These are phyloP conservation scores for Coleophoma eucalyptorum DNA, from an alignment of 2,329 filamentous ascomycete species.

Conservation along the genomic window DNA sequence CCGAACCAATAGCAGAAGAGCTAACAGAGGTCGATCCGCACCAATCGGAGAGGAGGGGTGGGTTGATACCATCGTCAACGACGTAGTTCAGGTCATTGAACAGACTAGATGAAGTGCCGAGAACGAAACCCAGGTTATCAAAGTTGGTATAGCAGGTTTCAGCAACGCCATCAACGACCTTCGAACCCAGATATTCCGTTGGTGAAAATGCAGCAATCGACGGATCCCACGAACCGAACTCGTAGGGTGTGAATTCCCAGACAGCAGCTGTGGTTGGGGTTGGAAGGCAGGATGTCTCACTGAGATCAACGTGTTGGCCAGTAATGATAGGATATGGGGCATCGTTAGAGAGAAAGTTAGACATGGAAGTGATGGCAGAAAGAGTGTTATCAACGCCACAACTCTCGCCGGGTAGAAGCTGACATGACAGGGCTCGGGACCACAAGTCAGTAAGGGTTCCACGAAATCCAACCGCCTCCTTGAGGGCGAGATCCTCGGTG, in stretches of 20 bases:
- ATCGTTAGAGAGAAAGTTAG: constrained; percentile 6
- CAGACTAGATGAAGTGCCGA: constrained; percentile 37
- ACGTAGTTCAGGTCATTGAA: constrained; percentile 26
- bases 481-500: constrained; percentile 12
- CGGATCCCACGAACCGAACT: constrained; percentile 40
- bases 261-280: constrained; percentile 25
- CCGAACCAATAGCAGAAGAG: neutral
- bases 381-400: constrained; percentile 5
- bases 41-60: constrained; percentile 6
- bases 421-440: constrained; percentile 7
- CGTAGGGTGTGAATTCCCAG: constrained; percentile 41
- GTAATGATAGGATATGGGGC: constrained; percentile 17
- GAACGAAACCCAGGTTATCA: constrained; percentile 41
- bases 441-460: constrained; percentile 11
- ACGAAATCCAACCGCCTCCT: constrained; percentile 22
- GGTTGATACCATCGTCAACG: constrained; percentile 11
- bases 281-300: constrained; percentile 10
- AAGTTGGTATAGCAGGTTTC: constrained; percentile 41
- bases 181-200: constrained; percentile 36
- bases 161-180: constrained; percentile 24
- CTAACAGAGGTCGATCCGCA: constrained; percentile 1
- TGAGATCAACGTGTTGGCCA: constrained; percentile 12
- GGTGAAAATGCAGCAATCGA: constrained; percentile 34
- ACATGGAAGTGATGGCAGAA: constrained; percentile 1
- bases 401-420: constrained; percentile 5